Evolutionary conservation across 2,329 filamentous ascomycete species (phyloP).

Genomic region (Cytospora piceicola): DNA sequence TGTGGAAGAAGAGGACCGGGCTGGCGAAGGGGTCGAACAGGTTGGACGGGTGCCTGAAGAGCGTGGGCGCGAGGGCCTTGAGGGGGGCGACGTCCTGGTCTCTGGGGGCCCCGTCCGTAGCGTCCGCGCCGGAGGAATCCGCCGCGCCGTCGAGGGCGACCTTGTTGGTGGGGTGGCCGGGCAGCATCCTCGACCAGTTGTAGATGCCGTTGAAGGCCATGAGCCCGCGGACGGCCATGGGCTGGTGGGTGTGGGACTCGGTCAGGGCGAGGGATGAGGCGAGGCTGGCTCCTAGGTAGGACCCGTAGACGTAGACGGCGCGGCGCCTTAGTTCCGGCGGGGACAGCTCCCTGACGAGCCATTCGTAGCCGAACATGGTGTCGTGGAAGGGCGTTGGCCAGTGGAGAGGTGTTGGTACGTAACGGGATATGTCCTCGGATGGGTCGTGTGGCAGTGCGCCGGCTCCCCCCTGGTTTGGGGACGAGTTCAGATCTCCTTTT

Average conservation of each 20-base stretch:
- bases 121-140: slow-evolving; percentile 29
- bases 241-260: slow-evolving; percentile 50
- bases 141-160: slow-evolving; percentile 32
- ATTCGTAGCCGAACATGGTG: slow-evolving; percentile 56
- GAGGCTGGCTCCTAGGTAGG: slow-evolving; percentile 61
- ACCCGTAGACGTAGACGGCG: slow-evolving; percentile 57
- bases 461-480: background rate
- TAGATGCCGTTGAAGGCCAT: slow-evolving; percentile 64
- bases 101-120: slow-evolving; percentile 36
- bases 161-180: slow-evolving; percentile 53
- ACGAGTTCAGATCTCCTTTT: background rate
- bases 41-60: slow-evolving; percentile 54
- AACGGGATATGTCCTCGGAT: slow-evolving; percentile 1
- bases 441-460: background rate
- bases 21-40: slow-evolving; percentile 66
- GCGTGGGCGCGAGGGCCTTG: slow-evolving; percentile 40
- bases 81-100: slow-evolving; percentile 44
- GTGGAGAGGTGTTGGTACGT: slow-evolving; percentile 35
- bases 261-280: slow-evolving; percentile 62
- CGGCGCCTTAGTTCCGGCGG: slow-evolving; percentile 43
- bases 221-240: slow-evolving; percentile 56
- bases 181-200: slow-evolving; percentile 66
- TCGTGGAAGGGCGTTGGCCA: slow-evolving; percentile 66
- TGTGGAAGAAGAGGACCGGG: slow-evolving; percentile 62
- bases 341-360: slow-evolving; percentile 51